A percentile compares a stretch with the other conserved stretches of the same genome.
Evolutionary conservation across 176 grass and related monocot species (phyloP).

Genomic region (Olyra latifolia): DNA sequence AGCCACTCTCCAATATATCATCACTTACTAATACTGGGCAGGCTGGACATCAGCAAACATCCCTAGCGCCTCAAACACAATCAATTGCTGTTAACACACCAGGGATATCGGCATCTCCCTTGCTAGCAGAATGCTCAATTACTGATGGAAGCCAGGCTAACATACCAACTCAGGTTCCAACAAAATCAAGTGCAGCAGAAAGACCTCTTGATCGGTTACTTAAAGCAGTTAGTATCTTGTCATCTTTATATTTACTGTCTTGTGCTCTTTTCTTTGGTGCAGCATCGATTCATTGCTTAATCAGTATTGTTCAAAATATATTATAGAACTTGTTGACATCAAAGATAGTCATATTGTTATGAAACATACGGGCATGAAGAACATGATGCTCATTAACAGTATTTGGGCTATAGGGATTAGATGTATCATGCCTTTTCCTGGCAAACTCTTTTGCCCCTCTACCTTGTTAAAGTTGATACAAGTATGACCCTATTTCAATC

Average conservation of each 20-base stretch:
- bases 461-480: neutral
- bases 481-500: neutral
- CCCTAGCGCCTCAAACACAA: constrained; percentile 57
- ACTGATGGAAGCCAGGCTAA: constrained; percentile 73
- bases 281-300: constrained; percentile 14
- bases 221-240: constrained; percentile 66
- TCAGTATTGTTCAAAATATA: constrained; percentile 5
- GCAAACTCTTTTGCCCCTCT: neutral
- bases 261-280: constrained; percentile 12
- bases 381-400: neutral
- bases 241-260: constrained; percentile 22
- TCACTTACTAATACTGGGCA: constrained; percentile 63
- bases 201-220: constrained; percentile 81
- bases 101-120: constrained; percentile 90
- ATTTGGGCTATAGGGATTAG: constrained; percentile 16
- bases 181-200: constrained; percentile 68
- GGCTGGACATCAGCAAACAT: constrained; percentile 54
- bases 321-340: constrained; percentile 6
- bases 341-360: constrained; percentile 20
- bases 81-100: constrained; percentile 86
- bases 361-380: constrained; percentile 13
- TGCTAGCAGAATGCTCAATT: constrained; percentile 81
- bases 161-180: constrained; percentile 55
- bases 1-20: constrained; percentile 61
- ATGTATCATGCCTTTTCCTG: neutral